Percentiles rank a stretch among this genome's conserved stretches.
Evolutionary conservation across 2,329 filamentous ascomycete species (phyloP).

Genomic region (Beauveria scarabaeidicola): DNA sequence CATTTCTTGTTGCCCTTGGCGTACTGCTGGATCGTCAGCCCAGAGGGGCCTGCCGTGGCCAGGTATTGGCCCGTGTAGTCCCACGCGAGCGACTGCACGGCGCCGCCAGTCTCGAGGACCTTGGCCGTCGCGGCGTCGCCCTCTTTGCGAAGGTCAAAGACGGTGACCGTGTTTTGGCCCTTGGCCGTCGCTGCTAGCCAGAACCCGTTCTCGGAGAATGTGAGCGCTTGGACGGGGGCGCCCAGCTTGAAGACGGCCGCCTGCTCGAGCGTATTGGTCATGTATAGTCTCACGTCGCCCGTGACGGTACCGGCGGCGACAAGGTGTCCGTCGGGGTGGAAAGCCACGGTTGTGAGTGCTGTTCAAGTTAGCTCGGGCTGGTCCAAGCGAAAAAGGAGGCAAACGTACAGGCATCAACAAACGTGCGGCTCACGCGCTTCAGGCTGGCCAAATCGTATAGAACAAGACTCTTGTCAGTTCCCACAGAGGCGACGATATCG

Average conservation of each 20-base stretch:
- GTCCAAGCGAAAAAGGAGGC: not conserved
- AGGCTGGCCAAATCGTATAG: conserved; percentile 70
- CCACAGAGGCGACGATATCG: conserved; percentile 76
- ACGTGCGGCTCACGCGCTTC: conserved; percentile 67
- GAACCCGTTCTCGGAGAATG: conserved; percentile 93
- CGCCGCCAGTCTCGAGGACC: conserved; percentile 73
- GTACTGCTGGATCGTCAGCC: conserved; percentile 83
- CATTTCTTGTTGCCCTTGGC: conserved; percentile 79
- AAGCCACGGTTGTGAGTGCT: conserved; percentile 70
- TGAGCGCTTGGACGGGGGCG: conserved; percentile 63
- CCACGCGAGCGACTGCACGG: conserved; percentile 73
- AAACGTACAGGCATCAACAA: conserved; percentile 66
- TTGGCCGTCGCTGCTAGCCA: conserved; percentile 83
- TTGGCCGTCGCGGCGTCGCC: conserved; percentile 74
- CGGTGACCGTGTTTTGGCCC: conserved; percentile 67
- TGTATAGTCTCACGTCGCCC: conserved; percentile 81
- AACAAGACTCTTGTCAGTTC: conserved; percentile 84
- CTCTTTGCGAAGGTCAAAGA: conserved; percentile 91
- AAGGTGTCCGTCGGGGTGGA: conserved; percentile 95
- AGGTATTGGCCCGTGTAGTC: conserved; percentile 95
- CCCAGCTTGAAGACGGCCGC: conserved; percentile 66
- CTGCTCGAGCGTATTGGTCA: conserved; percentile 69
- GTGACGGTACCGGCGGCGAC: conserved; percentile 74
- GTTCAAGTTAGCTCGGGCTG: conserved; percentile 19
- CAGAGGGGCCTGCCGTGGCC: conserved; percentile 69